Base-by-base conservation (phyloP, 2,329 filamentous ascomycete species). In the Beauveria varroae region DNA sequence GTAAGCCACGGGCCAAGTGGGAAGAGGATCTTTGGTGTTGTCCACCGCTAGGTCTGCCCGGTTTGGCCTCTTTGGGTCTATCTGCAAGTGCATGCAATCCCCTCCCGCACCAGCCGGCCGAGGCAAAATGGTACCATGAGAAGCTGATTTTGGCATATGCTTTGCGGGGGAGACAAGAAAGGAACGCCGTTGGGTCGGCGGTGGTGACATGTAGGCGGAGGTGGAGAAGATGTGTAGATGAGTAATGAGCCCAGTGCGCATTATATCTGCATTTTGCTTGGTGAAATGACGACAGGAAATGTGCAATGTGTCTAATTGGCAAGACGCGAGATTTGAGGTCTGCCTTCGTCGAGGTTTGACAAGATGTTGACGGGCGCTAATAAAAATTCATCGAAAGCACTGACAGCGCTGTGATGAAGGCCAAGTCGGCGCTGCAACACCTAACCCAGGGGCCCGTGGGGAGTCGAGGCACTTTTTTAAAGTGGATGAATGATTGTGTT, bases 121-220 rank as follows among this genome's bases (percentile, higher is more conserved):
- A 57, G 55, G 55, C 55, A 57, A 53, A 40, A n/a, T 24, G 40
- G 5, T 5, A 10, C 16, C 16, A 10, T 41, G 3, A 30, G 34
- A 22, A 37, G 44, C n/a, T 40, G 22, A 14, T 26, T 57, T 57
- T 57, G 44, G 44, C 55, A 57, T 49, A 50, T 50, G 55, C 55
- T n/a, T 41, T 37, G 44, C 44, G 55, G 55, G 55, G 55, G 12
- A 34, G 28, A 22, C 12, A 30, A 22, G 22, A 28, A 26, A 20
- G 14, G 40, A 26, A 16, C 5, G 18, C 22, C 2, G n/a, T 28
- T 18, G 47, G 26, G 26, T 30, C 12, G 24, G n/a, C 7, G 22
- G 24, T 50, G 14, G 30, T 34, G 49, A 5, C 8, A 34, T 28
- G n/a, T 22, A 20, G 7, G n/a, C 43, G 43, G 55, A 37, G 24